phyloP scores from a whole-genome alignment of 345 rosid species.

The Microthlaspi erraticum region DNA sequence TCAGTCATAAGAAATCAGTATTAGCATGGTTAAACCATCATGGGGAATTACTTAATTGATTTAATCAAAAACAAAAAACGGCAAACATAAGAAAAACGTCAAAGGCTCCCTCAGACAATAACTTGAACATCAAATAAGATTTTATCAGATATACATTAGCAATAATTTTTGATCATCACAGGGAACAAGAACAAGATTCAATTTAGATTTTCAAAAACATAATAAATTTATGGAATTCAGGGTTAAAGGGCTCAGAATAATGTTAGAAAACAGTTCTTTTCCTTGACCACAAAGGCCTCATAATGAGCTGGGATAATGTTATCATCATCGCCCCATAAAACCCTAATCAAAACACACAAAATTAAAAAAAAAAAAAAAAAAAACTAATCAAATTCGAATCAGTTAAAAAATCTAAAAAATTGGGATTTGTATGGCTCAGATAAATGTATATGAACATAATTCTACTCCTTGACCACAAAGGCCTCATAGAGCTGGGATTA shows the following conservation, averaged over 20 bases:
- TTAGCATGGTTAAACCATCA: slow-evolving; percentile 69
- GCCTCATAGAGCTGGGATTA: slow-evolving; percentile 51
- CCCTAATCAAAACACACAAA: not conserved
- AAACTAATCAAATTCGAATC: not conserved
- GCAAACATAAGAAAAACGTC: not conserved
- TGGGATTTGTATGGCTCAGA: slow-evolving; percentile 23
- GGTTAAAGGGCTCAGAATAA: slow-evolving; percentile 46
- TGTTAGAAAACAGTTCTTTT: slow-evolving; percentile 48
- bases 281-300: slow-evolving; percentile 56
- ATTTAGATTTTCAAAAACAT: not conserved
- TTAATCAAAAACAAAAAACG: not conserved
- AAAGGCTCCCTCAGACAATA: slow-evolving; percentile 41
- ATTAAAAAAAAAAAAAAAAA: not conserved
- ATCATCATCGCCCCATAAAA: slow-evolving; percentile 50
- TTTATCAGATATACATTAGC: slow-evolving; percentile 49
- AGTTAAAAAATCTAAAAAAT: not conserved
- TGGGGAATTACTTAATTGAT: slow-evolving; percentile 36
- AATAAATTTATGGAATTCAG: not conserved
- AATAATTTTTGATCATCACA: slow-evolving; percentile 40
- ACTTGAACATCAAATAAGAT: slow-evolving; percentile 15
- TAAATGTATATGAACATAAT: slow-evolving; percentile 43
- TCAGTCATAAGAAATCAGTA: slow-evolving; percentile 54
- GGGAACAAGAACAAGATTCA: slow-evolving; percentile 37
- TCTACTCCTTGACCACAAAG: slow-evolving; percentile 46
- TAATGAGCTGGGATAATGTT: slow-evolving; percentile 65